A percentile compares a stretch with the other conserved stretches of the same genome.
Conservation (phyloP, 2,329 filamentous ascomycete genomes). For the Alternaria triticina region DNA sequence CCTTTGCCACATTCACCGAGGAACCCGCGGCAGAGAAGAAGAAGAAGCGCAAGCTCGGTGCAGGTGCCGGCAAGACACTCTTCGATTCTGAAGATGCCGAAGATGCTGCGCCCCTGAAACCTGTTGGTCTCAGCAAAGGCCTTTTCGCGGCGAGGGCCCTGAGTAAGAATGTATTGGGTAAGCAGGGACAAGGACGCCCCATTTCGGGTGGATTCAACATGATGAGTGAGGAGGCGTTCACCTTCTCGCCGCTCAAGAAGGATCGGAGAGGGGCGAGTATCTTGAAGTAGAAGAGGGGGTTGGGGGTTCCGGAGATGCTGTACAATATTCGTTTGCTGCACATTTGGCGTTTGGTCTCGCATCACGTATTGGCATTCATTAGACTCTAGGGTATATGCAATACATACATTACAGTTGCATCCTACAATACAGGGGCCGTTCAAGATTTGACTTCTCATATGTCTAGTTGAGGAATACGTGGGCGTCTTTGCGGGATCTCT, state of each 20-base stretch:
- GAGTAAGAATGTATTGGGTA: slow-evolving; percentile 42
- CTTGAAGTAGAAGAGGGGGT: slow-evolving; percentile 23
- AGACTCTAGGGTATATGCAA: background rate
- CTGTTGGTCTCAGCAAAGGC: slow-evolving; percentile 42
- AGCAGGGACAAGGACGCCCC: slow-evolving; percentile 29
- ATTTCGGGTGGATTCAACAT: slow-evolving; percentile 45
- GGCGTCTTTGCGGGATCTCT: background rate
- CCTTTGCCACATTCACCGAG: slow-evolving; percentile 51
- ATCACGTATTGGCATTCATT: background rate
- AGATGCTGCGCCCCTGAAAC: slow-evolving; percentile 39
- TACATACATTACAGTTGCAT: background rate
- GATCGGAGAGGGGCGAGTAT: slow-evolving; percentile 41
- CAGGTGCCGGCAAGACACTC: slow-evolving; percentile 65
- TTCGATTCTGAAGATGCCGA: slow-evolving; percentile 61
- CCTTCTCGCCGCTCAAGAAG: slow-evolving; percentile 51
- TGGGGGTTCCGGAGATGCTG: background rate
- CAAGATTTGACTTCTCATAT: background rate
- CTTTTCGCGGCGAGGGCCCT: slow-evolving; percentile 48
- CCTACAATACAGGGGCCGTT: background rate
- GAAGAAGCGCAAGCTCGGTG: slow-evolving; percentile 75
- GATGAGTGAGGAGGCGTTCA: slow-evolving; percentile 48
- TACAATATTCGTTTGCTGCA: background rate
- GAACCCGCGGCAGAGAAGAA: slow-evolving; percentile 49
- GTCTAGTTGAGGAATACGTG: background rate
- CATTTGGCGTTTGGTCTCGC: background rate